These are phyloP conservation scores for Nothopassalora personata DNA, from an alignment of 2,329 filamentous ascomycete species.

Conservation along the genomic window DNA sequence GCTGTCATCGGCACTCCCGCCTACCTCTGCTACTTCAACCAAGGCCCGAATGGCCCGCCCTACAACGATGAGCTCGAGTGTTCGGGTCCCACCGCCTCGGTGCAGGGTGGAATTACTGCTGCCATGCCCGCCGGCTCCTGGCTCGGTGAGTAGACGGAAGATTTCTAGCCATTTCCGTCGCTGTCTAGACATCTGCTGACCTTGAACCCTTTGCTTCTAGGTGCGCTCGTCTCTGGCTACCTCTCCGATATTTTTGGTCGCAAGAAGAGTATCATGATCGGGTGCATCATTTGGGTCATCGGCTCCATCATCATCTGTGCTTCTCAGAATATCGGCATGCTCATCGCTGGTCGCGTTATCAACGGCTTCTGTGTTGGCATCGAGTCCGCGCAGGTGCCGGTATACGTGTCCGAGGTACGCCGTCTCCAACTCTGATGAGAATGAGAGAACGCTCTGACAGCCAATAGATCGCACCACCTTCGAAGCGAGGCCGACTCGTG, in stretches of 20 bases:
- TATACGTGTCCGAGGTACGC: constrained; percentile 35
- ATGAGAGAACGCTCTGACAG: constrained; percentile 37
- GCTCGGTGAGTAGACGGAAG: constrained; percentile 39
- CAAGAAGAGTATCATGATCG: constrained; percentile 50
- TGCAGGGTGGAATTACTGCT: constrained; percentile 64
- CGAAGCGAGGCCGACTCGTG: constrained; percentile 59
- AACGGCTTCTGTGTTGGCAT: constrained; percentile 69
- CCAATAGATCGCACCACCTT: constrained; percentile 56
- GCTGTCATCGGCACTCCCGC: constrained; percentile 54
- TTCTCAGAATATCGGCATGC: constrained; percentile 60
- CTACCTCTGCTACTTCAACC: constrained; percentile 60
- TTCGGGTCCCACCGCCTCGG: constrained; percentile 48
- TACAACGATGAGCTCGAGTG: constrained; percentile 33
- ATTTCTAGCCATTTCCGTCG: no score
- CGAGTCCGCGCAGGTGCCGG: constrained; percentile 61
- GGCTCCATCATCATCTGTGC: constrained; percentile 59
- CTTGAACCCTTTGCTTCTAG: no score
- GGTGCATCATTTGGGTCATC: constrained; percentile 38
- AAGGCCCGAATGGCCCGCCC: constrained; percentile 40
- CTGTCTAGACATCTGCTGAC: no score
- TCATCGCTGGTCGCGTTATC: constrained; percentile 63
- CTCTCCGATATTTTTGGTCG: constrained; percentile 53
- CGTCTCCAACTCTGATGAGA: not conserved
- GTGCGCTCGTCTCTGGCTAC: constrained; percentile 52
- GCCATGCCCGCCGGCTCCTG: constrained; percentile 68